Base-by-base conservation (phyloP, 2,329 filamentous ascomycete species). In the Talaromyces funiculosus region DNA sequence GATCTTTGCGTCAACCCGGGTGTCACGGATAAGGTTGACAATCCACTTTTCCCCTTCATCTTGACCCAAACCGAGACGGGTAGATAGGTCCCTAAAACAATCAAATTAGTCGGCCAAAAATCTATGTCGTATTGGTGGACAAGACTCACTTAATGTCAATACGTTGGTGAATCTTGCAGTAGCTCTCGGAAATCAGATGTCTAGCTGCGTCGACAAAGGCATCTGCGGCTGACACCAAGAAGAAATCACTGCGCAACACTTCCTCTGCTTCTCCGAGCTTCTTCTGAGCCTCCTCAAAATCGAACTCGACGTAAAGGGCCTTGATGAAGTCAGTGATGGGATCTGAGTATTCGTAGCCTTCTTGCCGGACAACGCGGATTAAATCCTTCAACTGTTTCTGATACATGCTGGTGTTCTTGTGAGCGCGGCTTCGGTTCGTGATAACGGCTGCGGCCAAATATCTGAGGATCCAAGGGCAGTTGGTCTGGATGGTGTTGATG, bases 11-110 rank as follows among this genome's bases (percentile, higher is more conserved):
- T 99, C 94, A 65, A 99, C 90, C 64, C 92, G 86, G 24, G 94
- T 99, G 79, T 99, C 94, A 65, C 94, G 89, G 79, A 99, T 99
- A 66, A 99, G 84, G 82, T 99, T 99, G 70, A 99, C 94, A 72
- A 99, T 99, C 94, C 94, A 99, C 83, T 99, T 99, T 86, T 99
- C 94, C 71, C 94, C 94, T 72, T 97, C 94, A 73, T 96, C 91
- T 70, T 92, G 88, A 74, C 89, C 91, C 66, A 99, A 84, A 66
- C 93, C 94, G 63, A 99, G 86, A 75, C 94, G 90, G 65, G 87
- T 89, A 66, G 92, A 96, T 62, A 99, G 85, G 70, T 97, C 94
- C 78, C 85, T 87, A 64, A 1, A 62, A 18, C 26, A 47, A n/a
- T 59, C 3, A 69, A n/a, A 71, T 67, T 61, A 57, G 42, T 33